Evolutionary conservation across 805 yeast genomes (phyloP).

Genomic region (Candida broadrunensis): DNA sequence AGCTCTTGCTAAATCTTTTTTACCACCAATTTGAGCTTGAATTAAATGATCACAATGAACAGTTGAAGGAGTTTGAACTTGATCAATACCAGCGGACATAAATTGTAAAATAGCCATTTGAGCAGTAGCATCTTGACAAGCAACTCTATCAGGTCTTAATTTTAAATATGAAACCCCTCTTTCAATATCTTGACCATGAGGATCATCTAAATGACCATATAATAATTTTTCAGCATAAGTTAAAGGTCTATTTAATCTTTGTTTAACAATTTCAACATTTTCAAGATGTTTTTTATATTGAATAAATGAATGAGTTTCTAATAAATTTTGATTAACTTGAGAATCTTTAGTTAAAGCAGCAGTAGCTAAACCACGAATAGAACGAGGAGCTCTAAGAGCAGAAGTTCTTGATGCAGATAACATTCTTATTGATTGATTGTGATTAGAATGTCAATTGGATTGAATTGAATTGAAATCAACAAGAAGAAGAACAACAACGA

Average conservation of each 20-base stretch:
- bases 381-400: constrained; percentile 25
- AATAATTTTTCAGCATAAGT: constrained; percentile 94
- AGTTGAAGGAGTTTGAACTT: constrained; percentile 91
- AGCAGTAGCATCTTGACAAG: constrained; percentile 99
- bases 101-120: constrained; percentile 97
- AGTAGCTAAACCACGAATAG: constrained; percentile 50
- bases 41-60: constrained; percentile 98
- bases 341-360: constrained; percentile 62
- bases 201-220: constrained; percentile 92
- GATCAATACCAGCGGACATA: constrained; percentile 91
- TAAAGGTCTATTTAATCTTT: constrained; percentile 81
- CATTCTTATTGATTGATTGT: constrained; percentile 26
- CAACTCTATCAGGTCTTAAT: constrained; percentile 96
- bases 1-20: constrained; percentile 79
- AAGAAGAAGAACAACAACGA: too few relatives aligned
- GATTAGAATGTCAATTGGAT: too few relatives aligned
- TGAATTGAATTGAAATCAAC: neutral
- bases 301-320: constrained; percentile 81
- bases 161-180: constrained; percentile 92
- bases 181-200: constrained; percentile 77
- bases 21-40: constrained; percentile 93
- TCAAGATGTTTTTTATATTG: constrained; percentile 89
- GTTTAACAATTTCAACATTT: constrained; percentile 79
- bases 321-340: constrained; percentile 74
- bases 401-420: constrained; percentile 41